Evolutionary conservation across 805 yeast genomes (phyloP), one percentile per base, ranked within the genome.

Genomic region (Yarrowia sp.): DNA sequence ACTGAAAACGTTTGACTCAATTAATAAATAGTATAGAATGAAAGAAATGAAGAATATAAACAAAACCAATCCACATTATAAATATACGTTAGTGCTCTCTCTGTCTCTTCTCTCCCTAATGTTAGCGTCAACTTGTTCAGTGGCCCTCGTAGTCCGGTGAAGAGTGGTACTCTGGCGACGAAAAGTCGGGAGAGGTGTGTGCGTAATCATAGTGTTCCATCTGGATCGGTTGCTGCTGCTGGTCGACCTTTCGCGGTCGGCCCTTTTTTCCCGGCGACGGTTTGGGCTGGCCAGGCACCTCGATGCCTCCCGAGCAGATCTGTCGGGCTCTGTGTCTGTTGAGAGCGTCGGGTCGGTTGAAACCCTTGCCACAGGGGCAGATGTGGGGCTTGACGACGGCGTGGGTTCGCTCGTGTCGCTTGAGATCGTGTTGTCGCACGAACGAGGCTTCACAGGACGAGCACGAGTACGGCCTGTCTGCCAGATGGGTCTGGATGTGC

Each of bases 361-460:
- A 95, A 71, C 88, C 88, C 79, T 93, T 94, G n/a, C 98, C 97
- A 80, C 99, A 96, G 0, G 90, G 89, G 79, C 99, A 95, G 36
- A 81, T 81, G 73, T 84, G 88, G 36, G 88, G 82, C 69, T 79
- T 84, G 71, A 88, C 87, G 66, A 87, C 92, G 67, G 86, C 83
- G 76, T 95, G 99, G 15, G 93, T 90, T 76, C 91, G 91, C 72
- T 86, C 87, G 75, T 95, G 99, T 70, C 99, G 85, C 70, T 91
- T 86, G 73, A 95, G 82, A 79, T 95, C 99, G 76, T 95, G 99
- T 71, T 94, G 97, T 71, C 99, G 84, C 32, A 95, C 99, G 80
- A 95, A 95, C 46, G 91, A 85, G 73, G 93, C 91, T 4, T 86
- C 84, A 78, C 99, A 95, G 53, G 71, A 72, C 48, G 81, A 82